Conservation (phyloP, 805 yeast genomes). For the Nakazawaea peltata region DNA sequence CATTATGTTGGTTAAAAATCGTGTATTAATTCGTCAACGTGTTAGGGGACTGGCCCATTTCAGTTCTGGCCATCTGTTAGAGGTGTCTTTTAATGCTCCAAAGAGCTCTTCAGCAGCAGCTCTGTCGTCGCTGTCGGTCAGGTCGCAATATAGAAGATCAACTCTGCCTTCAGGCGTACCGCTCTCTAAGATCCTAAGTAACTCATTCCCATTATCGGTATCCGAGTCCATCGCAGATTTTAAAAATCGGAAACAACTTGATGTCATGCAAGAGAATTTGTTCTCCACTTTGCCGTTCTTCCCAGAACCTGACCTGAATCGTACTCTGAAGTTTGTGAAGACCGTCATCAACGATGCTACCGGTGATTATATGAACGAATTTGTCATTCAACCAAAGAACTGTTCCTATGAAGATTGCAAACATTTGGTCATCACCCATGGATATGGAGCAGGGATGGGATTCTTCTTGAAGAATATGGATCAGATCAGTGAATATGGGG, state of each 20-base stretch:
- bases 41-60: no score
- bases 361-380: conserved; percentile 67
- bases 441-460: conserved; percentile 89
- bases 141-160: conserved; percentile 33
- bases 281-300: conserved; percentile 52
- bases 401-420: conserved; percentile 11
- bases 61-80: no score
- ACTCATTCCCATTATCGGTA: conserved; percentile 50
- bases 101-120: no score
- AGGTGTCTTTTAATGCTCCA: no score
- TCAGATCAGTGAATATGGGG: conserved; percentile 15
- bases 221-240: conserved; percentile 49
- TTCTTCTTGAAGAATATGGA: conserved; percentile 69
- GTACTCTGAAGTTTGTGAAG: conserved; percentile 39
- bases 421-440: conserved; percentile 77
- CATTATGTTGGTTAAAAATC: no score
- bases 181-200: conserved; percentile 39
- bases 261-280: conserved; percentile 32
- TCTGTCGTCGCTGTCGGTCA: background rate
- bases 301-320: conserved; percentile 41
- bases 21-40: no score
- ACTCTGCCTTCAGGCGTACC: conserved; percentile 69
- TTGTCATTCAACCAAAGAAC: conserved; percentile 40
- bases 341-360: conserved; percentile 45
- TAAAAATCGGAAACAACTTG: conserved; percentile 18